phyloP scores from a whole-genome alignment of 192 early-diverging fungal species.

The Rhizophagus prolifer region DNA sequence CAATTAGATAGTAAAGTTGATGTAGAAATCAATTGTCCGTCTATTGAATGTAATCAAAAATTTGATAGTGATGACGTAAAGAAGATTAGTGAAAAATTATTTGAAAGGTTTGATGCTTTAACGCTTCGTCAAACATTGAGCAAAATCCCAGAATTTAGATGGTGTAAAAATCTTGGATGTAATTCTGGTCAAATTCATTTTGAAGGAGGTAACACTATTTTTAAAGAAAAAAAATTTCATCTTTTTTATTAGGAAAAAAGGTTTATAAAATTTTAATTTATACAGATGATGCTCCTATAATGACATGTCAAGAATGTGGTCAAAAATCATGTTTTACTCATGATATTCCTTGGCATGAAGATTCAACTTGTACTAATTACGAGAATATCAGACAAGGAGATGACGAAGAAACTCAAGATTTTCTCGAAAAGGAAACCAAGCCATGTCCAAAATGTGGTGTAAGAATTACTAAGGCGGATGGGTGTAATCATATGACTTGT shows the following conservation, averaged over 20 bases:
- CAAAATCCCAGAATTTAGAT: no score
- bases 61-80: no score
- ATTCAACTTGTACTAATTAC: neutral
- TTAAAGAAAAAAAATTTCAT: no score
- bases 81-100: no score
- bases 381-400: neutral
- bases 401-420: neutral
- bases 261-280: neutral
- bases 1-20: no score
- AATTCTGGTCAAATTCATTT: no score
- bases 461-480: constrained; percentile 10
- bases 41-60: no score
- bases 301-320: constrained; percentile 1
- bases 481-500: constrained; percentile 28
- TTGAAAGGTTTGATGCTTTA: no score
- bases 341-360: constrained; percentile 4
- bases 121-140: no score
- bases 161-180: no score
- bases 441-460: constrained; percentile 20
- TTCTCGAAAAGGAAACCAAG: neutral
- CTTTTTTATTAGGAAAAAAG: no score
- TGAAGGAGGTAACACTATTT: neutral
- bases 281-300: constrained; percentile 10
- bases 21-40: no score
- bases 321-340: constrained; percentile 6